phyloP scores from a whole-genome alignment of 257 asterid species.

The Ilex asprella region DNA sequence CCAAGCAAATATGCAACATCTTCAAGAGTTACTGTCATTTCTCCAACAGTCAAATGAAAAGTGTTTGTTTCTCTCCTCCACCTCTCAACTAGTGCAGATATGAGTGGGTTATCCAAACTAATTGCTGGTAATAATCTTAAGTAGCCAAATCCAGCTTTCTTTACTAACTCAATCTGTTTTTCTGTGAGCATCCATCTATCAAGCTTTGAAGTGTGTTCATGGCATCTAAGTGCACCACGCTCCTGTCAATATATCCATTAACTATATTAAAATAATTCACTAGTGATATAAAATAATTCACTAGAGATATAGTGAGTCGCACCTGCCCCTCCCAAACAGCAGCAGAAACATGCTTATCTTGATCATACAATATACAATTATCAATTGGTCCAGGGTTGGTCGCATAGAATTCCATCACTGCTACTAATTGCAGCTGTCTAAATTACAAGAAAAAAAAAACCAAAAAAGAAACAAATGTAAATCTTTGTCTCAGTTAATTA shows the following conservation, averaged over 20 bases:
- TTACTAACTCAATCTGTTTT: slow-evolving; percentile 52
- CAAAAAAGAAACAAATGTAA: not conserved
- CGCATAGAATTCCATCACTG: slow-evolving; percentile 52
- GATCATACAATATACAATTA: slow-evolving; percentile 75
- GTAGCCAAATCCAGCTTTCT: slow-evolving; percentile 75
- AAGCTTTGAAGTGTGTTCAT: slow-evolving; percentile 96
- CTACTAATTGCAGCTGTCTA: slow-evolving; percentile 38
- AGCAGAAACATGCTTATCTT: slow-evolving; percentile 91
- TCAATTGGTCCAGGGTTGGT: slow-evolving; percentile 85
- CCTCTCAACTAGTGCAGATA: slow-evolving; percentile 90
- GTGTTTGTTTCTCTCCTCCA: slow-evolving; percentile 97
- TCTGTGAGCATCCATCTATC: slow-evolving; percentile 89
- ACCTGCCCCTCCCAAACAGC: slow-evolving; percentile 99
- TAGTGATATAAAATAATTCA: not conserved
- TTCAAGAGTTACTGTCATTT: slow-evolving; percentile 91
- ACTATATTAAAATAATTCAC: not conserved
- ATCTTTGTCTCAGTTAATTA: too few species aligned
- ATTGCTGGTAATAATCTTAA: slow-evolving; percentile 72
- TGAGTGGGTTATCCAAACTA: slow-evolving; percentile 85
- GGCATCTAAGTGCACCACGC: slow-evolving; percentile 94
- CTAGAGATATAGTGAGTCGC: not conserved
- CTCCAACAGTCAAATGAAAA: slow-evolving; percentile 84
- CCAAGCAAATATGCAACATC: slow-evolving; percentile 92
- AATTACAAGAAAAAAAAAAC: slow-evolving; percentile 17
- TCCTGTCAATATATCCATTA: slow-evolving; percentile 44